Conservation (phyloP, 139 green algal species). For the Chlamydomonas schloesseri region DNA sequence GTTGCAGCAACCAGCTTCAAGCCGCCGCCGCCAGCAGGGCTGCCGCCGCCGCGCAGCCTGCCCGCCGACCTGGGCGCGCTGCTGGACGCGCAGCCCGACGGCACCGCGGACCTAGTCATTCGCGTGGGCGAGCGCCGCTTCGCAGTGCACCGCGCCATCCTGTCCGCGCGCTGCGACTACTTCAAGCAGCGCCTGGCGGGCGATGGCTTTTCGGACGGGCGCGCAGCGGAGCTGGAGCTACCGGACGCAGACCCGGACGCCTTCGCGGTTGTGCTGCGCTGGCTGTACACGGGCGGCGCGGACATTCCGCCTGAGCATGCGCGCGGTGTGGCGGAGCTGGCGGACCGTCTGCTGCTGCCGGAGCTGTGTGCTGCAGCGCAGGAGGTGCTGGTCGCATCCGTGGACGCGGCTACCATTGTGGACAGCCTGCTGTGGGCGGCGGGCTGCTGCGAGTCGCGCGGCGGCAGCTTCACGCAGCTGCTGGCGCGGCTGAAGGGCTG, state of each 20-base stretch:
- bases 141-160: neutral
- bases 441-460: neutral
- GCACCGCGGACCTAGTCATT: neutral
- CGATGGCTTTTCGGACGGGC: neutral
- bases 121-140: neutral
- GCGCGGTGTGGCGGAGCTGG: neutral
- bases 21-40: too few relatives aligned
- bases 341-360: constrained; percentile 8
- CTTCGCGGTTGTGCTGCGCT: constrained; percentile 5
- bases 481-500: neutral
- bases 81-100: constrained; percentile 4
- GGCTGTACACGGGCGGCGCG: neutral
- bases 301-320: neutral
- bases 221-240: neutral
- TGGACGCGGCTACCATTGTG: neutral
- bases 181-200: constrained; percentile 13
- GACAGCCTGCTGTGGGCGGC: constrained; percentile 8
- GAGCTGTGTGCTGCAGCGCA: neutral
- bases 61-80: constrained; percentile 12
- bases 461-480: neutral
- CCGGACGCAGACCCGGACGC: constrained; percentile 2
- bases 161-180: constrained; percentile 2
- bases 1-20: too few relatives aligned
- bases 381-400: neutral
- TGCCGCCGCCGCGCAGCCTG: neutral